These are phyloP conservation scores for Coccomyxa subellipsoidea DNA, from an alignment of 163 green algal species.

Conservation along the genomic window DNA sequence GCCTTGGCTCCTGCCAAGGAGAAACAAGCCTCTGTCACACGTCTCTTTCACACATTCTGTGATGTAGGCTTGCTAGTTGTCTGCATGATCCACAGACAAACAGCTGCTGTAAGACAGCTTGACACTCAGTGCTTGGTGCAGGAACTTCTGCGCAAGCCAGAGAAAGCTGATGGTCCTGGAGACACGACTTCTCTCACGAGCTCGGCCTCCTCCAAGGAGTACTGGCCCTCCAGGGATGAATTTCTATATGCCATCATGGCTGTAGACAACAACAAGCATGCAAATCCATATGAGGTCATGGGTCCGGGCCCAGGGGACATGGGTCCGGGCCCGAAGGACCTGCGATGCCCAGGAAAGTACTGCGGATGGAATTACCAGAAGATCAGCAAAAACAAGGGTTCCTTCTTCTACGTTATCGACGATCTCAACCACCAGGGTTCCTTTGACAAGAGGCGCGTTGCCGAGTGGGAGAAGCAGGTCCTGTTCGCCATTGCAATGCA, in stretches of 20 bases:
- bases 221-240: neutral
- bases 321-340: too few species aligned
- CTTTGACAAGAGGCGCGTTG: neutral
- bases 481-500: neutral
- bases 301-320: neutral
- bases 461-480: neutral
- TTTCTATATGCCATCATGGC: neutral
- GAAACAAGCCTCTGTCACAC: too few species aligned
- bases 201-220: neutral
- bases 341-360: neutral
- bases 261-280: neutral
- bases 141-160: neutral
- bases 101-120: too few species aligned
- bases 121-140: neutral
- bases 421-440: neutral
- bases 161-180: neutral
- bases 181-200: neutral
- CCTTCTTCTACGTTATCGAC: neutral
- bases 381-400: neutral
- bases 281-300: neutral
- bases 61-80: too few species aligned
- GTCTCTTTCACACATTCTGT: too few species aligned
- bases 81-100: too few species aligned
- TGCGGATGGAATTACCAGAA: neutral
- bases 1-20: too few species aligned